phyloP scores from a whole-genome alignment of 1,139 yeast genomes.

The Diutina mesorugosa region DNA sequence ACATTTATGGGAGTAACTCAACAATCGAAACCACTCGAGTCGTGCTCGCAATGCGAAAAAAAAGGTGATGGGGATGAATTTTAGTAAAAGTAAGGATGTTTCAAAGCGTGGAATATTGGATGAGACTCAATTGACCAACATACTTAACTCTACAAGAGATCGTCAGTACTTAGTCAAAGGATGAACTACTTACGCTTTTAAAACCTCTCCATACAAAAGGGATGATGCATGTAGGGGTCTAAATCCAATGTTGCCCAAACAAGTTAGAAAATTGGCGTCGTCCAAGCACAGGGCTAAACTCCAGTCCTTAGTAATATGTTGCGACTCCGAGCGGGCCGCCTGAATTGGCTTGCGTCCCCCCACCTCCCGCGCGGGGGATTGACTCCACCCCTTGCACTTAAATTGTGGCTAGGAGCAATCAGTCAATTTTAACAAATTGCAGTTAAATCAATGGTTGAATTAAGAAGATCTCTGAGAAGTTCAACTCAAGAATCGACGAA shows the following conservation, averaged over 20 bases:
- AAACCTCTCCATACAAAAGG: no score
- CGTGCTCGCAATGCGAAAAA: not conserved
- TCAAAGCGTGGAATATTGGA: no score
- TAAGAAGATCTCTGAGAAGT: not conserved
- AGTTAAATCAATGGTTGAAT: not conserved
- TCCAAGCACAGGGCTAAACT: not conserved
- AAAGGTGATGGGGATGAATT: not conserved
- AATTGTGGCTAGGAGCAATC: not conserved
- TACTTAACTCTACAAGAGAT: no score
- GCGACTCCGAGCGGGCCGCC: not conserved
- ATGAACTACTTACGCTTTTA: no score
- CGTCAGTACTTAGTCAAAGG: no score
- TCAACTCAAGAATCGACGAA: not conserved
- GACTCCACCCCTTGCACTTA: not conserved
- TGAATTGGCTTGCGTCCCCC: not conserved
- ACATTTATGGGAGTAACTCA: not conserved
- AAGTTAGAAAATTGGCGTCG: not conserved
- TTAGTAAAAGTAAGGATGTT: not conserved
- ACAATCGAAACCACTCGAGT: not conserved
- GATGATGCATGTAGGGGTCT: no score
- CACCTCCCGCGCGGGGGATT: not conserved
- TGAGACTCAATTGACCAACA: no score
- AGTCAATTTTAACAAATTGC: not conserved
- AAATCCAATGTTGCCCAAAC: no score
- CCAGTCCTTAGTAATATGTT: not conserved